phyloP scores from a whole-genome alignment of 192 early-diverging fungal species.

The Fimicolochytrium jonesii region DNA sequence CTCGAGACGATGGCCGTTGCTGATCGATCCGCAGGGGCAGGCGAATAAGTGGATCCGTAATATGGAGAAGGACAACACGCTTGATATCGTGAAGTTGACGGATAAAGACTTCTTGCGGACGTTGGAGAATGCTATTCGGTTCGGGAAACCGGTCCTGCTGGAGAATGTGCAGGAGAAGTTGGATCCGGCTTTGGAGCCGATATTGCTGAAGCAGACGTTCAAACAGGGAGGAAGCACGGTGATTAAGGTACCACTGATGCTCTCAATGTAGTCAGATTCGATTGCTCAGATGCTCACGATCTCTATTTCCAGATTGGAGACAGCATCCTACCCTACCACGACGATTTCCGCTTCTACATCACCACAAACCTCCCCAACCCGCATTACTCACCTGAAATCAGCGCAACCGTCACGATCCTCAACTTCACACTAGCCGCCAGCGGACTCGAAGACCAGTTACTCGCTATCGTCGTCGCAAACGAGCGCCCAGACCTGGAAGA shows the following conservation, averaged over 20 bases:
- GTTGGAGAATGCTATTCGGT: slow-evolving; percentile 58
- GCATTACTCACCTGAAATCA: slow-evolving; percentile 55
- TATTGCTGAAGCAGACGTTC: slow-evolving; percentile 53
- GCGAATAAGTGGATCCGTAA: slow-evolving; percentile 65
- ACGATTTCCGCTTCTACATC: slow-evolving; percentile 60
- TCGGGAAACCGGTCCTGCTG: slow-evolving; percentile 56
- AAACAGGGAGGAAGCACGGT: slow-evolving; percentile 58
- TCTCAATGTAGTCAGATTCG: background rate
- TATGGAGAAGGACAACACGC: slow-evolving; percentile 57
- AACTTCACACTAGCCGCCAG: slow-evolving; percentile 61
- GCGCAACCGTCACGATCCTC: slow-evolving; percentile 54
- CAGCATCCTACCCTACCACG: slow-evolving; percentile 60
- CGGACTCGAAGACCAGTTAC: slow-evolving; percentile 56
- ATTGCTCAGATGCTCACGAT: background rate
- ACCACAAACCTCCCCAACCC: slow-evolving; percentile 61
- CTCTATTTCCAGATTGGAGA: slow-evolving; percentile 35
- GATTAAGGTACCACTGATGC: slow-evolving; percentile 38
- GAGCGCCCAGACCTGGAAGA: slow-evolving; percentile 61
- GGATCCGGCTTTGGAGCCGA: slow-evolving; percentile 58
- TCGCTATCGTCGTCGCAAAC: slow-evolving; percentile 58
- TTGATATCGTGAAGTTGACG: slow-evolving; percentile 59
- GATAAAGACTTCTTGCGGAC: slow-evolving; percentile 58
- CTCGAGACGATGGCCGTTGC: slow-evolving; percentile 57
- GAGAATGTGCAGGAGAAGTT: slow-evolving; percentile 56
- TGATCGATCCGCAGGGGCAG: slow-evolving; percentile 64